phyloP scores from a whole-genome alignment of 2,329 filamentous ascomycete species.

The Colletotrichum sansevieriae region DNA sequence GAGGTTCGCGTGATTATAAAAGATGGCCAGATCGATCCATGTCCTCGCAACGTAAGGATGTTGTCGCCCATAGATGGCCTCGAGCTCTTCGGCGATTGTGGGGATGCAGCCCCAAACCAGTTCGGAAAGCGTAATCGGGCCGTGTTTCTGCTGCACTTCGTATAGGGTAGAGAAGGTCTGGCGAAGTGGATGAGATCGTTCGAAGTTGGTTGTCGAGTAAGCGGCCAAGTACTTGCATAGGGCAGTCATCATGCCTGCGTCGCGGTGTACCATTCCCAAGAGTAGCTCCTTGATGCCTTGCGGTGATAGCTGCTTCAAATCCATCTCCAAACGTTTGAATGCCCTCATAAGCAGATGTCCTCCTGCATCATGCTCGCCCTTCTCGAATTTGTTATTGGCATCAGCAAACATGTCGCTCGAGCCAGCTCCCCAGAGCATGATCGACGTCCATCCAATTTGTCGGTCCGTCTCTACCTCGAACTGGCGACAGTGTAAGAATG shows the following conservation, averaged over 20 bases:
- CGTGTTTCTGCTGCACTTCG: constrained; percentile 61
- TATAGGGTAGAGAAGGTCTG: constrained; percentile 59
- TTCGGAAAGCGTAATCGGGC: constrained; percentile 57
- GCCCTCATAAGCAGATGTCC: constrained; percentile 57
- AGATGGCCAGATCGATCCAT: constrained; percentile 57
- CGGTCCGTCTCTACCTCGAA: constrained; percentile 55
- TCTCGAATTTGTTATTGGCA: constrained; percentile 59
- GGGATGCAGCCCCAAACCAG: constrained; percentile 57
- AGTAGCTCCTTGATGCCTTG: constrained; percentile 59
- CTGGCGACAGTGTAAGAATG: constrained; percentile 60
- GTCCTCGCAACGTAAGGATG: constrained; percentile 59
- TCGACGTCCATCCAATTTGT: constrained; percentile 55
- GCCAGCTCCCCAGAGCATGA: constrained; percentile 59
- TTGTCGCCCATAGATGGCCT: constrained; percentile 58
- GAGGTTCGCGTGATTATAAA: constrained; percentile 53
- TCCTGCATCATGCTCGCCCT: constrained; percentile 55
- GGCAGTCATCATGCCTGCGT: constrained; percentile 60
- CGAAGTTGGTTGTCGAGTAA: constrained; percentile 58
- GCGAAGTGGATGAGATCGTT: constrained; percentile 57
- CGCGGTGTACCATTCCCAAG: constrained; percentile 58
- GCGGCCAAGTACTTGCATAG: constrained; percentile 60
- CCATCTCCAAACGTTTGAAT: constrained; percentile 58
- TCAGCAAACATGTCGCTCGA: constrained; percentile 60
- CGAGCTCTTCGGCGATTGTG: constrained; percentile 58
- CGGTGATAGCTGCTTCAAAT: constrained; percentile 58